These are phyloP conservation scores for Lolium rigidum DNA, from an alignment of 176 grass and related monocot species.

Conservation along the genomic window DNA sequence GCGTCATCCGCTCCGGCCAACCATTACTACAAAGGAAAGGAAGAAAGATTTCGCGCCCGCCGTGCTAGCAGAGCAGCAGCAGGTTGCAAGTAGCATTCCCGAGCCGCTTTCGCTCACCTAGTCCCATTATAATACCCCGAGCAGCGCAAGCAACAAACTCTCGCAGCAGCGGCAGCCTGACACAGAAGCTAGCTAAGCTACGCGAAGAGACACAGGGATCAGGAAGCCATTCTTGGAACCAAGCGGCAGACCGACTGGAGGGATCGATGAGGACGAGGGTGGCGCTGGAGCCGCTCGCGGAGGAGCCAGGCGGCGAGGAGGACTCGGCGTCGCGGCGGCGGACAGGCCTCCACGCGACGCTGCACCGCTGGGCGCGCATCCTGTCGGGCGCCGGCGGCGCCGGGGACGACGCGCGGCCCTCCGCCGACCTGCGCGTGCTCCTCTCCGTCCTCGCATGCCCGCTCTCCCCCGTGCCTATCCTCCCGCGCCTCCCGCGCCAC, in stretches of 20 bases:
- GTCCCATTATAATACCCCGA: slow-evolving; percentile 36
- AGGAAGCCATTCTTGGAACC: background rate
- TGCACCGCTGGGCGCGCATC: slow-evolving; percentile 57
- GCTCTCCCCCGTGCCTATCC: slow-evolving; percentile 86
- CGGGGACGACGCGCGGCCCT: slow-evolving; percentile 33
- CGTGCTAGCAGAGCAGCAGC: background rate
- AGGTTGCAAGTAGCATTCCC: slow-evolving; percentile 11
- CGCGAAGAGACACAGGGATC: background rate
- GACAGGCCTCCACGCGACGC: slow-evolving; percentile 44
- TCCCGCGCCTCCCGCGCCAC: slow-evolving; percentile 61
- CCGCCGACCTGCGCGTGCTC: slow-evolving; percentile 77
- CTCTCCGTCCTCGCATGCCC: slow-evolving; percentile 95
- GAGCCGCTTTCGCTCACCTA: background rate
- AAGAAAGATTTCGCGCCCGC: background rate
- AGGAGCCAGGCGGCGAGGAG: slow-evolving; percentile 83
- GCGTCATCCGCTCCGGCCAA: background rate
- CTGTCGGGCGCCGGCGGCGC: slow-evolving; percentile 47
- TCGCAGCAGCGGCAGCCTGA: slow-evolving; percentile 25
- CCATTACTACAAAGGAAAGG: background rate
- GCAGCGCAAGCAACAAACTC: slow-evolving; percentile 37
- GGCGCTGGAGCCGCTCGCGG: slow-evolving; percentile 87
- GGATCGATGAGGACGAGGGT: slow-evolving; percentile 51
- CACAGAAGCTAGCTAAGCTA: slow-evolving; percentile 45
- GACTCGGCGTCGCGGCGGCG: slow-evolving; percentile 45
- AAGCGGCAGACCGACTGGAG: background rate